Base-by-base conservation (phyloP, 768 basidiomycete genomes). In the Leccinum obscurum region DNA sequence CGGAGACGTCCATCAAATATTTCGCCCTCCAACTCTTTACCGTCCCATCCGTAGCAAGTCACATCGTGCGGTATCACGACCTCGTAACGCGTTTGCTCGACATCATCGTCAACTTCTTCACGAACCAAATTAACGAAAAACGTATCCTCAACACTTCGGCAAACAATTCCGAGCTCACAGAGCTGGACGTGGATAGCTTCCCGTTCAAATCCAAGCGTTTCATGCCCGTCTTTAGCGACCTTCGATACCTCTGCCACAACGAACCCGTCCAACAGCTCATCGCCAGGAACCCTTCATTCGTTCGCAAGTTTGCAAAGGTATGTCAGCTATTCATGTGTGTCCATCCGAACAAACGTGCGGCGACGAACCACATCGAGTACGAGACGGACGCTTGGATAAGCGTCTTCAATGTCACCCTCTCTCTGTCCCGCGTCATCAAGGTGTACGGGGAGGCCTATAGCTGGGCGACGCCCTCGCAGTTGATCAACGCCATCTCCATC, bases 331-430 rank as follows among this genome's bases (percentile, higher is more conserved):
- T 98, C 80, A 91, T 93, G 85, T 93, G 92, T 64, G 83, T 98
- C 69, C 95, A 96, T 69, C 89, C 95, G 2, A 94, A 95, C 74
- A 87, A 88, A 66, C 85, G 96, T 17, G 93, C 90, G 20, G 85
- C 81, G 6, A 82, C 84, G 30, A 88, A 79, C 55, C 97, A 98
- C 66, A 86, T 99, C 66, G 96, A 98, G 73, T 99, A 92, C 76
- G 97, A 99, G 77, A 90, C 90, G 32, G 97, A 99, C 64, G 89
- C 90, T 20, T 97, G 95, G 96, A 93, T 97, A 62, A 92, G 89
- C 66, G 93, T 97, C 14, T 98, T 98, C 76, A 95, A 95, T 66
- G 90, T 98, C 24, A 95, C 94, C 6, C 83, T 96, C 10, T 95
- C 93, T 35, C 77, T 99, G 26, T 90, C 91, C 6, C 87, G 93